Evolutionary conservation across 2,329 filamentous ascomycete species (phyloP).

Genomic region (Neocatenulostroma microsporum): DNA sequence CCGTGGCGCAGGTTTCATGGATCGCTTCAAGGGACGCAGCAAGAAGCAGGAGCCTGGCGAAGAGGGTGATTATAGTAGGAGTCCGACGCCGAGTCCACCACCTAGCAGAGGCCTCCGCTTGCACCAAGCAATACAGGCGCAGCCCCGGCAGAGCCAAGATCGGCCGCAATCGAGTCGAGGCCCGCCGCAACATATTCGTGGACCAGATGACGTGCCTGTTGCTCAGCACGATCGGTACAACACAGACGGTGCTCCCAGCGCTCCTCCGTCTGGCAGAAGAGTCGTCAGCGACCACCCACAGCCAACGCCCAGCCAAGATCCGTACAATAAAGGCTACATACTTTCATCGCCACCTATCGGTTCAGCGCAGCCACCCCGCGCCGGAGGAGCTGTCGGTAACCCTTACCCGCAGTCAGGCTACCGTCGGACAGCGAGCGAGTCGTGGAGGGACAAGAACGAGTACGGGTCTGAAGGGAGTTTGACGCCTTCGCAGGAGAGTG

Average conservation of each 20-base stretch:
- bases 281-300: background rate
- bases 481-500: constrained; percentile 21
- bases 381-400: no score
- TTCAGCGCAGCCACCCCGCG: background rate
- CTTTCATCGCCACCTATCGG: constrained; percentile 19
- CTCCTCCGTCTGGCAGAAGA: background rate
- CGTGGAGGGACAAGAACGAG: constrained; percentile 9
- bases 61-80: constrained; percentile 13
- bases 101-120: background rate
- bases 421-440: constrained; percentile 3
- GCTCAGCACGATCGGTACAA: background rate
- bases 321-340: constrained; percentile 13
- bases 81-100: constrained; percentile 4
- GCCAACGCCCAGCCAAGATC: constrained; percentile 4
- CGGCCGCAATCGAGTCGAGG: constrained; percentile 4
- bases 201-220: background rate
- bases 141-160: no score
- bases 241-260: constrained; percentile 15
- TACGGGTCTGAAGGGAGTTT: constrained; percentile 19
- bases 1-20: constrained; percentile 11
- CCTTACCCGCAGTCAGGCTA: no score
- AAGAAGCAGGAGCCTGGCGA: constrained; percentile 3
- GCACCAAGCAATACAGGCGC: no score
- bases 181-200: background rate
- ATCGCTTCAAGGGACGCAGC: constrained; percentile 13